These are phyloP conservation scores for Annulohypoxylon truncatum DNA, from an alignment of 2,329 filamentous ascomycete species.

Conservation along the genomic window DNA sequence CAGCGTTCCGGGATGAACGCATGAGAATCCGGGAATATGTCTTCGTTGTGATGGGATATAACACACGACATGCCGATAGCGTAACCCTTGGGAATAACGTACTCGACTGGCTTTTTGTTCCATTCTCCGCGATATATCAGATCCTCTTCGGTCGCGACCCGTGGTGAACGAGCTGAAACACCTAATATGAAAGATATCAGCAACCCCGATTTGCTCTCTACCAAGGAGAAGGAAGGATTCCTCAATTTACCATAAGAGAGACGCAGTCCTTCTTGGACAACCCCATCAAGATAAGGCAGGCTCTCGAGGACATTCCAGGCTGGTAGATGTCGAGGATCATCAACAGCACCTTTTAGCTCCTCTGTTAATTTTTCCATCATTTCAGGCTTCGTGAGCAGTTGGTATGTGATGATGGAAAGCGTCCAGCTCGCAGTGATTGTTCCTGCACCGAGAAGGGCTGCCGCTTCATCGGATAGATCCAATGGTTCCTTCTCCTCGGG, in stretches of 20 bases:
- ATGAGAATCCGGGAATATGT: conserved; percentile 53
- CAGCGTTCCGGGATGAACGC: conserved; percentile 56
- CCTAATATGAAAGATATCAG: conserved; percentile 15
- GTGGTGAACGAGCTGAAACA: conserved; percentile 44
- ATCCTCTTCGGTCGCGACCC: conserved; percentile 48
- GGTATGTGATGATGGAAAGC: conserved; percentile 52
- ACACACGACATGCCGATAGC: conserved; percentile 54
- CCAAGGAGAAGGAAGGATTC: not conserved
- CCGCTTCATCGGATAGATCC: conserved; percentile 38
- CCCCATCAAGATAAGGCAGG: conserved; percentile 53
- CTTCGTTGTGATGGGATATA: conserved; percentile 55
- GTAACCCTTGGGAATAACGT: conserved; percentile 53
- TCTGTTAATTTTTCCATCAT: conserved; percentile 46
- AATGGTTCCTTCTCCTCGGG: conserved; percentile 30
- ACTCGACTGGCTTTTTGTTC: conserved; percentile 41
- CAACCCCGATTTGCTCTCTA: no score
- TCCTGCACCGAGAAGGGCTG: conserved; percentile 47
- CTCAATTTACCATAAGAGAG: conserved; percentile 45
- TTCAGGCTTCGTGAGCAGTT: conserved; percentile 51
- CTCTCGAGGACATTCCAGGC: conserved; percentile 51
- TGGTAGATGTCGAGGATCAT: conserved; percentile 45
- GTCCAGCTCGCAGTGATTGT: conserved; percentile 50
- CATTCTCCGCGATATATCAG: conserved; percentile 48
- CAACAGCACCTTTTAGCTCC: conserved; percentile 46
- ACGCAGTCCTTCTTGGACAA: conserved; percentile 54